These are phyloP conservation scores for Spinacia oleracea DNA, from an alignment of 179 eudicot species.

Conservation along the genomic window DNA sequence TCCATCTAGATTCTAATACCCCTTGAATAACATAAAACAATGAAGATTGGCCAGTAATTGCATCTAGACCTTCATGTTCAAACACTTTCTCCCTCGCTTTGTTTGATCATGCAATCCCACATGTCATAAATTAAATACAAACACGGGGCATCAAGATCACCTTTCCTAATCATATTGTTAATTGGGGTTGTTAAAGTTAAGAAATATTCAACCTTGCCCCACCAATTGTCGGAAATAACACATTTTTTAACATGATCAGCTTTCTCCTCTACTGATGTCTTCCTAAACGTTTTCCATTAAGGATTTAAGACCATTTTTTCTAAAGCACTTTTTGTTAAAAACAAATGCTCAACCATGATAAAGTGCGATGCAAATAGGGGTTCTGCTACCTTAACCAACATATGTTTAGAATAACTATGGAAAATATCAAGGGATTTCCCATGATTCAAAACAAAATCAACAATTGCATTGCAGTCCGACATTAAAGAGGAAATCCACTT, in stretches of 20 bases:
- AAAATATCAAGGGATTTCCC: too few species aligned
- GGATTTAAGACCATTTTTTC: slow-evolving; percentile 2
- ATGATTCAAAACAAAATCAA: too few species aligned
- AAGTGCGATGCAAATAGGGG: neutral
- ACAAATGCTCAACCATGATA: neutral
- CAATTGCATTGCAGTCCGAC: too few species aligned
- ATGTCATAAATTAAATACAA: neutral
- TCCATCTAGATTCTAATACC: neutral
- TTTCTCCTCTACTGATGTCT: neutral
- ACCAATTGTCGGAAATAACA: neutral
- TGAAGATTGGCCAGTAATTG: neutral
- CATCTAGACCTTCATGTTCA: neutral
- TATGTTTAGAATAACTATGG: too few species aligned
- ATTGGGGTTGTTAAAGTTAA: neutral
- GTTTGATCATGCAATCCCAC: neutral
- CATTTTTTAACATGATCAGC: slow-evolving; percentile 8
- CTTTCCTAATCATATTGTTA: too few species aligned
- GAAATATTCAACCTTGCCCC: neutral
- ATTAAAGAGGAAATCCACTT: too few species aligned
- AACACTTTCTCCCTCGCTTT: neutral
- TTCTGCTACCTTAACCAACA: neutral
- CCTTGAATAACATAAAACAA: neutral
- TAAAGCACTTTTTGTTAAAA: slow-evolving; percentile 1
- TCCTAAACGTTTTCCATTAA: slow-evolving; percentile 14
- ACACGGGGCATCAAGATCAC: neutral